These are phyloP conservation scores for Aspergillus arachidicola DNA, from an alignment of 2,329 filamentous ascomycete species.

Conservation along the genomic window DNA sequence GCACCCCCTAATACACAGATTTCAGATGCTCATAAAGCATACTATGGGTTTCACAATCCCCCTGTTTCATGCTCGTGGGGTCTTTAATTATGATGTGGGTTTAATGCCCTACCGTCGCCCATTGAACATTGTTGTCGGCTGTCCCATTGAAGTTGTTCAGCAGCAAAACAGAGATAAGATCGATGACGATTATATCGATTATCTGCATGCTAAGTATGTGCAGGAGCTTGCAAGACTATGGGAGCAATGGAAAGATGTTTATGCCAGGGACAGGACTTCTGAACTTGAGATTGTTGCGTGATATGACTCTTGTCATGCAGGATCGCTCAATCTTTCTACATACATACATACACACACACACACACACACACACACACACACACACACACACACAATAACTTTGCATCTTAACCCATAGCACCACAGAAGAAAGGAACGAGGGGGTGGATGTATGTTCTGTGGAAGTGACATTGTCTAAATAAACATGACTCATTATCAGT, in stretches of 20 bases:
- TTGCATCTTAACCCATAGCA: neutral
- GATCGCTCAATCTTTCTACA: neutral
- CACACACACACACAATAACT: neutral
- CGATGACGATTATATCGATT: constrained; percentile 73
- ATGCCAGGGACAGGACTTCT: constrained; percentile 45
- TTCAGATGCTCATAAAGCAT: constrained; percentile 83
- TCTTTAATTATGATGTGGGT: constrained; percentile 98
- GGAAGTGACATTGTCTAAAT: neutral
- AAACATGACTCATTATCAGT: neutral
- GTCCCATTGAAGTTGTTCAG: constrained; percentile 71
- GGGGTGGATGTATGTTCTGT: too few relatives aligned
- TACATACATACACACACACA: too few relatives aligned
- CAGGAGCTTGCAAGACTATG: constrained; percentile 55
- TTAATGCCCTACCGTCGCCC: constrained; percentile 90
- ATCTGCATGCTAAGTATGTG: constrained; percentile 78
- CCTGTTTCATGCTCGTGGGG: constrained; percentile 82
- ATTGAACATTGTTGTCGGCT: constrained; percentile 86
- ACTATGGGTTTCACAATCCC: constrained; percentile 90
- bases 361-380: too few relatives aligned
- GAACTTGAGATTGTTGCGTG: constrained; percentile 49
- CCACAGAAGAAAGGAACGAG: too few relatives aligned
- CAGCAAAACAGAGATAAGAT: constrained; percentile 62
- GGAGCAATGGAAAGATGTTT: constrained; percentile 51
- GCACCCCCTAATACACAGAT: constrained; percentile 76
- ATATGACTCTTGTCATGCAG: neutral